Evolutionary conservation across 768 basidiomycete genomes (phyloP).

Genomic region (Mycena albidolilacea): DNA sequence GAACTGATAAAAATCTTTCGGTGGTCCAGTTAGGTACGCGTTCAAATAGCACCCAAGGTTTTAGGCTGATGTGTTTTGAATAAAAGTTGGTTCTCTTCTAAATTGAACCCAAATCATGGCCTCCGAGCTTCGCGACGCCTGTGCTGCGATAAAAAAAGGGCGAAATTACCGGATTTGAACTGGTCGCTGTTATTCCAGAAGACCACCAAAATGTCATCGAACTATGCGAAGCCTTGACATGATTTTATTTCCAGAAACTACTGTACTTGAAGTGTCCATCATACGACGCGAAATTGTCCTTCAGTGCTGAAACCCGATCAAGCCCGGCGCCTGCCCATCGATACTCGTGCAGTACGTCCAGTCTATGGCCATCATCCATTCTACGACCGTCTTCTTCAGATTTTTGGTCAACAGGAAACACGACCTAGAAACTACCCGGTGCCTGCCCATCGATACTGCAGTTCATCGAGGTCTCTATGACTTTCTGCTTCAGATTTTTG

Average conservation of each 20-base stretch:
- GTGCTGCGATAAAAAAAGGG: not conserved
- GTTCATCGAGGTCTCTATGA: conserved; percentile 17
- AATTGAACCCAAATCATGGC: conserved; percentile 10
- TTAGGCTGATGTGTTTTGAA: conserved; percentile 10
- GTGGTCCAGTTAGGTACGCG: not conserved
- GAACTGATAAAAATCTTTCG: conserved; percentile 16
- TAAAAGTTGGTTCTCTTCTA: conserved; percentile 17
- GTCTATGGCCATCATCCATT: too few relatives aligned
- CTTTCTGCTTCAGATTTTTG: conserved; percentile 11
- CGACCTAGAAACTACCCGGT: conserved; percentile 2
- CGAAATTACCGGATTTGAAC: not conserved
- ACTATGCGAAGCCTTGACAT: conserved; percentile 8
- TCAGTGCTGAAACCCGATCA: not conserved
- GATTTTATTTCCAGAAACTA: conserved; percentile 3
- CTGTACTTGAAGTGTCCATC: conserved; percentile 3
- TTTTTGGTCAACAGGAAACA: too few relatives aligned
- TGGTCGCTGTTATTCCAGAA: conserved; percentile 5
- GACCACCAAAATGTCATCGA: not conserved
- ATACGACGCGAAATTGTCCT: conserved; percentile 2
- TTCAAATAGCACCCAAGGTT: not conserved
- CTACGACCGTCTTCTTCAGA: too few relatives aligned
- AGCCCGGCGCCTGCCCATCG: conserved; percentile 10
- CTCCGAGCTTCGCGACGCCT: not conserved
- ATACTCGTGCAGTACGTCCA: not conserved
- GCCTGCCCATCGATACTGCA: conserved; percentile 5